phyloP scores from a whole-genome alignment of 768 basidiomycete genomes.

The Russula emetica region DNA sequence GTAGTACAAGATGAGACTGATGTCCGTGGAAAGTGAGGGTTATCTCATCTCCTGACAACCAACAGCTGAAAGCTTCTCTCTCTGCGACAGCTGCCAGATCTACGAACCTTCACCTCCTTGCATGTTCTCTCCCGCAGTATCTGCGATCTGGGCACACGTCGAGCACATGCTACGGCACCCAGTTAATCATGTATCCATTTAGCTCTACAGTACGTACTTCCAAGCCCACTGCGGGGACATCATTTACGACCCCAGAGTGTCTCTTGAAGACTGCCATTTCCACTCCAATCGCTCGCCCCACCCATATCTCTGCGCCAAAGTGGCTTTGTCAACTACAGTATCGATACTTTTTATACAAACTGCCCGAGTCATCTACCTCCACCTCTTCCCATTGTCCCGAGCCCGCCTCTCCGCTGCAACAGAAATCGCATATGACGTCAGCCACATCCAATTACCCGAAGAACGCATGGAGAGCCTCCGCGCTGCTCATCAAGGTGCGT shows the following conservation, averaged over 20 bases:
- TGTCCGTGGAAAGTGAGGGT: slow-evolving; percentile 45
- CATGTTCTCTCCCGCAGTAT: slow-evolving; percentile 64
- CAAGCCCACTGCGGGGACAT: slow-evolving; percentile 55
- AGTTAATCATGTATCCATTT: no score
- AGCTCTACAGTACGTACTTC: slow-evolving; percentile 51
- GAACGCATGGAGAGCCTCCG: slow-evolving; percentile 18
- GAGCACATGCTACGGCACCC: no score
- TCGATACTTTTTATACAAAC: not conserved
- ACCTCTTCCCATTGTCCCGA: slow-evolving; percentile 16
- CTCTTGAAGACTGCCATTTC: no score
- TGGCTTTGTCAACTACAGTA: not conserved
- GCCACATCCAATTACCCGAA: slow-evolving; percentile 14
- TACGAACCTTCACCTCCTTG: slow-evolving; percentile 64
- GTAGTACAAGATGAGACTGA: slow-evolving; percentile 58
- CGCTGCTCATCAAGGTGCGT: slow-evolving; percentile 33
- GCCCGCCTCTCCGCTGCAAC: no score
- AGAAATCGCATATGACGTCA: slow-evolving; percentile 29
- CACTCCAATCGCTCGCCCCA: no score
- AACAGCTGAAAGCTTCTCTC: not conserved
- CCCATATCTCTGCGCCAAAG: not conserved
- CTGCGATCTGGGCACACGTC: no score
- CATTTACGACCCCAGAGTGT: no score
- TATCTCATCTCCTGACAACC: no score
- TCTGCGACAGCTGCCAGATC: slow-evolving; percentile 55
- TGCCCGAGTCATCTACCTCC: not conserved